phyloP scores from a whole-genome alignment of 2,329 filamentous ascomycete species.

The Diaporthe helianthi region DNA sequence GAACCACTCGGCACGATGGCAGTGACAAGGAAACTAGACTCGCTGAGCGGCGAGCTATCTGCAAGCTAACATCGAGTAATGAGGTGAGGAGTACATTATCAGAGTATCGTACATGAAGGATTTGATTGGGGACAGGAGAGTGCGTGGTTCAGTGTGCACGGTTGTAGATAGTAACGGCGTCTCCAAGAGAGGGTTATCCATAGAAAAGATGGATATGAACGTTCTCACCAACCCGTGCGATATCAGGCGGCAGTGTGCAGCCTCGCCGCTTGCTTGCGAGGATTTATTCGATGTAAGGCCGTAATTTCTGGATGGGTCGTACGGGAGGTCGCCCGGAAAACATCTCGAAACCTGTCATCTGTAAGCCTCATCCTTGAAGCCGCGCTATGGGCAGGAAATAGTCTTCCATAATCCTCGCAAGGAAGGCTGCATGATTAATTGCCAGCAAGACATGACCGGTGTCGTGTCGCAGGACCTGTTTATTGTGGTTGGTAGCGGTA shows the following conservation, averaged over 20 bases:
- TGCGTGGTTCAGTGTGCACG: too few species aligned
- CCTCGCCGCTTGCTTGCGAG: not conserved
- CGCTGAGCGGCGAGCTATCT: not conserved
- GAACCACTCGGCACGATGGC: not conserved
- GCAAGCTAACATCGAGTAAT: not conserved
- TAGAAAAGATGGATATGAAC: not conserved
- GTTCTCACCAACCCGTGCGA: constrained; percentile 20
- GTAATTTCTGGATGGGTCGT: constrained; percentile 34
- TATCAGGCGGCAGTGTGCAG: constrained; percentile 22
- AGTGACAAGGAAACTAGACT: not conserved
- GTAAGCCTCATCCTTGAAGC: constrained; percentile 36
- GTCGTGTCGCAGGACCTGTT: constrained; percentile 31
- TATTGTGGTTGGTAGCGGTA: constrained; percentile 37
- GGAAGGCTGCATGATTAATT: constrained; percentile 32
- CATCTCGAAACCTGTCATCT: constrained; percentile 38
- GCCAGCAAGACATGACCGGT: constrained; percentile 32
- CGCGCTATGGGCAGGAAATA: not conserved
- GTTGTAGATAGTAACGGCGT: not conserved
- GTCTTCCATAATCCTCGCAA: constrained; percentile 28
- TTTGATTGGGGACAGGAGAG: not conserved
- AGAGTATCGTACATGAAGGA: not conserved
- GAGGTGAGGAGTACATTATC: not conserved
- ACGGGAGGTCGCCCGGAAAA: constrained; percentile 23
- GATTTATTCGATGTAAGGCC: constrained; percentile 37
- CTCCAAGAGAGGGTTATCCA: not conserved